Conservation (phyloP, 495 filamentous ascomycete species). For the Cercophora newfieldiana region DNA sequence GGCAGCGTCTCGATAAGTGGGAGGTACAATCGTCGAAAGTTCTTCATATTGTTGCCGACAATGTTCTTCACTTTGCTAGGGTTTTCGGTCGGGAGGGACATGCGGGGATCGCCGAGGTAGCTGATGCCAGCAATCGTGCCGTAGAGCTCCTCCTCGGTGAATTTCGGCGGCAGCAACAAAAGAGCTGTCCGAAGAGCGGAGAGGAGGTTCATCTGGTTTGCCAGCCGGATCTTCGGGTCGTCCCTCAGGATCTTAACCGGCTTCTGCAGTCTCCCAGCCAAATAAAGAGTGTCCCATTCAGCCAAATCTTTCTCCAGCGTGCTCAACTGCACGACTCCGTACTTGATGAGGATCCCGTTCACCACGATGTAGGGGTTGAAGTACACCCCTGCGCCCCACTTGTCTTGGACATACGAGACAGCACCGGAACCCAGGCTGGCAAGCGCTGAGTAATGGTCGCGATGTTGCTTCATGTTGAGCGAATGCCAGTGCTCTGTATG, state of each 20-base stretch:
- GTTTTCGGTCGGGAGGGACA: constrained; percentile 84
- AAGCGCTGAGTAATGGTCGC: constrained; percentile 86
- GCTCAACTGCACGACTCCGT: constrained; percentile 90
- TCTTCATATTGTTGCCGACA: constrained; percentile 82
- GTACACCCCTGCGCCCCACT: constrained; percentile 89
- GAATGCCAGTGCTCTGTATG: constrained; percentile 97
- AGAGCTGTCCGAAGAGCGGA: constrained; percentile 89
- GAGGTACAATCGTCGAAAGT: constrained; percentile 86
- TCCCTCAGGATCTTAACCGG: constrained; percentile 97
- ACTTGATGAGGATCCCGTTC: constrained; percentile 96
- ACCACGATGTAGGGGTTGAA: constrained; percentile 95
- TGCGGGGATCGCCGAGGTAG: constrained; percentile 92
- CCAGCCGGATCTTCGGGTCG: constrained; percentile 83
- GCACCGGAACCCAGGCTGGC: constrained; percentile 82
- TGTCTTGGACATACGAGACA: constrained; percentile 82
- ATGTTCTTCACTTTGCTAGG: constrained; percentile 93
- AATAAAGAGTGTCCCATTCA: constrained; percentile 88
- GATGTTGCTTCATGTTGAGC: constrained; percentile 82
- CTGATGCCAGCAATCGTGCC: constrained; percentile 85
- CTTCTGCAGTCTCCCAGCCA: constrained; percentile 93
- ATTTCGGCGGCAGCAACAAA: constrained; percentile 75
- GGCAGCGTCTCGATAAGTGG: constrained; percentile 87
- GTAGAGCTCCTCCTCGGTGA: constrained; percentile 87
- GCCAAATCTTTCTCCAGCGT: constrained; percentile 83
- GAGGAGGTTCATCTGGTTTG: constrained; percentile 92